Evolutionary conservation across 805 yeast species (phyloP), one percentile per base, ranked within the genome.

Genomic region (Pichia thaimueangensis): DNA sequence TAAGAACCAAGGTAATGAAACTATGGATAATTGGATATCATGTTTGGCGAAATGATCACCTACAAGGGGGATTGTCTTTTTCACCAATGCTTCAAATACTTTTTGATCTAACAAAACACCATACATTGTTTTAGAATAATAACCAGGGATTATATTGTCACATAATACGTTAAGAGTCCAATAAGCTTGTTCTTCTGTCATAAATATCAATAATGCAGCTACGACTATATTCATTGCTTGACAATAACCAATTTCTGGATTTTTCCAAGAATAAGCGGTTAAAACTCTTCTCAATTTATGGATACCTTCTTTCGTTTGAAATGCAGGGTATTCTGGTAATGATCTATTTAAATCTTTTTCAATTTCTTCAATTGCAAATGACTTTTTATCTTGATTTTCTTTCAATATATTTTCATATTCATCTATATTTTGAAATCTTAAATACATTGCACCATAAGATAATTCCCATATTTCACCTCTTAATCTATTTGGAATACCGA

Each of bases 401-500:
- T 67, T 69, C 39, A 88, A 67, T 7, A 89, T 50, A 25, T 64
- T 60, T 33, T 68, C 58, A 60, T 89, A 93, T 35, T 75, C 78
- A 0, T 72, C 75, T 11, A 70, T 71, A 53, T 82, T 69, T 40
- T 76, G 76, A 55, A 79, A 74, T 39, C 97, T 69, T 41, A 76
- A 56, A 56, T 78, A 86, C 70, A 88, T 78, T 0, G 95, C 81
- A 4, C 98, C 99, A 34, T 86, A 78, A 40, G 87, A 77, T 41
- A 86, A 65, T 60, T 93, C 98, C 99, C 99, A 93, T 12, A 93
- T 68, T 57, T 93, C 99, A 30, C 98, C 98, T 51, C 99, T 73
- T 41, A 93, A 68, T 45, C 94, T 73, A 57, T 91, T 91, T n/a
- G 97, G 97, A 20, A 93, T 70, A 0, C 98, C 97, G 13, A 89